phyloP scores from a whole-genome alignment of 73 alveolate genomes.

The Blepharisma japonicum region DNA sequence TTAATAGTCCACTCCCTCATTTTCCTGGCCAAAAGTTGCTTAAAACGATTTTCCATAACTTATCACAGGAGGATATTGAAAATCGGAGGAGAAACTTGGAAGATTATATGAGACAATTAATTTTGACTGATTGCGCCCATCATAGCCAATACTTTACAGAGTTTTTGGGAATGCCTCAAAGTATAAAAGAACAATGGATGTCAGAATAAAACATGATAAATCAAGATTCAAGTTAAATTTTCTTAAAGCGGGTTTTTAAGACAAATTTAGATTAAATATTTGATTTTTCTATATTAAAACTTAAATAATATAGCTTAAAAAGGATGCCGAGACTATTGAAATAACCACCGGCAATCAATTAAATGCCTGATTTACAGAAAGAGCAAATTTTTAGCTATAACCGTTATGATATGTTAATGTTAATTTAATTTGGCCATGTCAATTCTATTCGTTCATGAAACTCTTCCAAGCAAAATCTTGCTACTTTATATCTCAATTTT shows the following conservation, averaged over 20 bases:
- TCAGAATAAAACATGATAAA: background rate
- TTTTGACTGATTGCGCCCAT: background rate
- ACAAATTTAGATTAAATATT: no score
- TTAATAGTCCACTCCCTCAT: background rate
- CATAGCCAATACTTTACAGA: background rate
- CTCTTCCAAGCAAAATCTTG: conserved; percentile 15
- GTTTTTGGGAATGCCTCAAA: background rate
- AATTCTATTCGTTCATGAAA: conserved; percentile 11
- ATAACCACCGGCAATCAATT: no score
- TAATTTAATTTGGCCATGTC: background rate
- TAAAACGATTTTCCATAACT: background rate
- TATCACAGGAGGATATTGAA: background rate
- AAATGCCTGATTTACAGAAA: no score
- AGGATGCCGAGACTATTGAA: no score
- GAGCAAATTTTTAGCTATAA: no score
- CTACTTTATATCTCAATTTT: background rate
- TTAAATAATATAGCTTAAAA: no score
- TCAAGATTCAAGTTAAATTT: no score
- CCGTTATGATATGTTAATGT: background rate
- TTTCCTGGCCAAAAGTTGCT: background rate
- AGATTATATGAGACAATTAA: background rate
- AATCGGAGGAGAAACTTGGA: background rate
- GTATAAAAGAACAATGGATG: background rate
- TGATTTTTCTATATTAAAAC: no score
- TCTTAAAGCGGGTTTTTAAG: no score